Evolutionary conservation across 345 rosid genomes (phyloP), one percentile per base, ranked within the genome.

Genomic region (Nephelium lappaceum): DNA sequence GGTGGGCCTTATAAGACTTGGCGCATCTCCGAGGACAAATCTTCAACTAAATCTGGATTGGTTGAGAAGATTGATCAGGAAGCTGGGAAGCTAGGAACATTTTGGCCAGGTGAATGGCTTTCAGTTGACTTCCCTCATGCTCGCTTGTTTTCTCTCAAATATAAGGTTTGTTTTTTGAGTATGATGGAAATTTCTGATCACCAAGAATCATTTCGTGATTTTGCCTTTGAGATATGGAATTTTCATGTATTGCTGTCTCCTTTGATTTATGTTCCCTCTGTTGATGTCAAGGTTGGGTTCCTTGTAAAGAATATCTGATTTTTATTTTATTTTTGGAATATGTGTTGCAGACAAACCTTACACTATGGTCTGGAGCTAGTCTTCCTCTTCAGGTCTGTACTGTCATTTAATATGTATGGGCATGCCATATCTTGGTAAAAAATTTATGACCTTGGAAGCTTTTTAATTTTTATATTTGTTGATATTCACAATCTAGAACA

Each of bases 91-190:
- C 86, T 82, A 6, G 98, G 97, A 78, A 96, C 98, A 38, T 94
- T 96, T 88, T 96, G 99, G 99, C 99, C 99, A 23, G 91, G 88
- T 81, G 97, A 94, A 86, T 96, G 99, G 99, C 97, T 96, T 79
- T 86, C 97, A 70, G 81, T 75, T 79, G 99, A 96, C 85, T 87
- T 96, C 79, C 93, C 97, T 80, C 85, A 89, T 67, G 97, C 97
- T 68, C 95, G 98, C 81, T 67, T 94, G 86, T 96, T 94, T 88
- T 82, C 97, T 73, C 84, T 94, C 69, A 94, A 91, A 81, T 96
- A 96, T 88, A 94, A 96, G 98, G 99, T 96, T 83, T 84, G 89
- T 80, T 67, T 80, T 67, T 84, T 75, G 53, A 79, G 67, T 75
- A 63, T 49, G 31, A 68, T 67, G 62, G 49, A 67, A 21, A 61